Percentiles rank a stretch among this genome's conserved stretches.
Conservation (phyloP, 169 alveolate genomes). For the Prorocentrum cordatum region DNA sequence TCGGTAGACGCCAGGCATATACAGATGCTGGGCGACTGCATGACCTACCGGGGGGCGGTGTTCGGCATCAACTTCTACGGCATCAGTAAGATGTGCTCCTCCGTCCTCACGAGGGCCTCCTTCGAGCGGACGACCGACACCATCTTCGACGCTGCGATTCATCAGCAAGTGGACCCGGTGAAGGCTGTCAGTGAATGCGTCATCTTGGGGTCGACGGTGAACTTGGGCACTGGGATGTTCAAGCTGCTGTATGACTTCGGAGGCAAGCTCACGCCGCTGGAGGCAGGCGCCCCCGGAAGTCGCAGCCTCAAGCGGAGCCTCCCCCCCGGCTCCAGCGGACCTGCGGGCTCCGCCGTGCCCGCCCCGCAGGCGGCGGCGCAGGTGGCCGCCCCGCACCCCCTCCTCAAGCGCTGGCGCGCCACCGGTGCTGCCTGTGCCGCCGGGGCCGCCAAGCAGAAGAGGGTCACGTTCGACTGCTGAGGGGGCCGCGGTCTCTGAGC, state of each 20-base stretch:
- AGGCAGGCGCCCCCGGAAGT: too few species aligned
- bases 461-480: too few species aligned
- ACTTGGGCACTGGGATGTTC: constrained; percentile 95
- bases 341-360: too few species aligned
- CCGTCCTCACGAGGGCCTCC: constrained; percentile 92
- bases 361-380: too few species aligned
- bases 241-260: constrained; percentile 76
- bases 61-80: constrained; percentile 95
- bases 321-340: too few species aligned
- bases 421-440: too few species aligned
- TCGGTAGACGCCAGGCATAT: constrained; percentile 85
- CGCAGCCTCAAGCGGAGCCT: too few species aligned
- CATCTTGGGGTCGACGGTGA: constrained; percentile 91
- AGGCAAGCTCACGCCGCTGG: too few species aligned
- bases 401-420: too few species aligned
- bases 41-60: constrained; percentile 7
- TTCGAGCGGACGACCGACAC: constrained; percentile 98
- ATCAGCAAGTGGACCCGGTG: constrained; percentile 67
- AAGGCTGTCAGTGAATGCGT: constrained; percentile 89
- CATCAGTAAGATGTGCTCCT: constrained; percentile 92
- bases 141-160: constrained; percentile 91
- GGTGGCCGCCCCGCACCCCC: too few species aligned
- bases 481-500: too few species aligned
- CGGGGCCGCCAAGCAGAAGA: too few species aligned
- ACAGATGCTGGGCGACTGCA: constrained; percentile 87